A percentile compares a stretch with the other conserved stretches of the same genome.
Conservation (phyloP, 495 filamentous ascomycete genomes). For the Tuber calosporum region DNA sequence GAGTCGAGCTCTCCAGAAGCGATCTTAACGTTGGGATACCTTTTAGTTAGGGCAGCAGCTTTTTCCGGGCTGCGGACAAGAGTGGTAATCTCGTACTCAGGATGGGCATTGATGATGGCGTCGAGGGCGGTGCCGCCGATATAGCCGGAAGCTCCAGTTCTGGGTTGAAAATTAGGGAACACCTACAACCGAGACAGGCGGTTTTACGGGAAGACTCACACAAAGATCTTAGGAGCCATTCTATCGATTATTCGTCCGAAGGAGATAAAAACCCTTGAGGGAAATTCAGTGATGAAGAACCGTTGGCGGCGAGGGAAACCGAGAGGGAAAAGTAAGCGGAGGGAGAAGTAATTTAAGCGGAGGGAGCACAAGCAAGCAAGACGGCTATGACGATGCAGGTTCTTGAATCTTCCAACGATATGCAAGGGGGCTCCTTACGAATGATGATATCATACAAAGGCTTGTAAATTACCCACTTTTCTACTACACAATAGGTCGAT, state of each 20-base stretch:
- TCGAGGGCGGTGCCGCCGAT: conserved; percentile 50
- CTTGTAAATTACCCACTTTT: not conserved
- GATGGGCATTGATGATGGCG: conserved; percentile 44
- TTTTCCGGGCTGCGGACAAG: conserved; percentile 45
- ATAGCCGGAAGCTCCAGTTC: conserved; percentile 49
- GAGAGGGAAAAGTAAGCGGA: not conserved
- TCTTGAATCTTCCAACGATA: not conserved
- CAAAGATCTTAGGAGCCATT: conserved; percentile 40
- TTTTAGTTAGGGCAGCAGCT: conserved; percentile 11
- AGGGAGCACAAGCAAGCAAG: not conserved
- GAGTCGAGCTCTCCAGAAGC: conserved; percentile 53
- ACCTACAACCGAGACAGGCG: not conserved
- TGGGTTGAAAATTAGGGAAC: conserved; percentile 16
- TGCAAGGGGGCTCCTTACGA: not conserved
- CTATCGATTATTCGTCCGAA: conserved; percentile 3
- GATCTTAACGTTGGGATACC: conserved; percentile 50
- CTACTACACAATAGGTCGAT: not conserved
- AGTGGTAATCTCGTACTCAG: conserved; percentile 46
- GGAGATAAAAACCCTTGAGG: not conserved
- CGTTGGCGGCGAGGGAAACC: not conserved
- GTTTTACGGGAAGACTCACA: conserved; percentile 10
- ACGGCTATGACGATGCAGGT: not conserved
- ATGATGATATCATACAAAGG: conserved; percentile 13
- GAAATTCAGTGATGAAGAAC: not conserved
- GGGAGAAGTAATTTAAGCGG: not conserved